Evolutionary conservation across 768 basidiomycete species (phyloP).

Genomic region (Lactarius akahatsu): DNA sequence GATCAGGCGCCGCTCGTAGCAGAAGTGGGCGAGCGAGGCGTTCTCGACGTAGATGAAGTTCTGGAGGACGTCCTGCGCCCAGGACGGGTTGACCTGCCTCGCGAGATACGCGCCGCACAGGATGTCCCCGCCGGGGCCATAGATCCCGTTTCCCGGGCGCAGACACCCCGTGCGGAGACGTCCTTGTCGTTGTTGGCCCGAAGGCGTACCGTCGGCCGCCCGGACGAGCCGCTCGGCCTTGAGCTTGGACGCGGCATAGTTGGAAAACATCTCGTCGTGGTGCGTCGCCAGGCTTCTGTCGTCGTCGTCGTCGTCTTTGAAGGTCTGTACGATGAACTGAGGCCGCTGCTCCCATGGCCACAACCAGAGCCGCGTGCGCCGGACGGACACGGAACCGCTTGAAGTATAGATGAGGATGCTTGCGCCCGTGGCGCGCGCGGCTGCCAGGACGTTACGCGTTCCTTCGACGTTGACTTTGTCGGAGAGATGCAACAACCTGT

Average conservation of each 20-base stretch:
- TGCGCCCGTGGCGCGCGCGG: constrained; percentile 55
- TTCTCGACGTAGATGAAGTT: constrained; percentile 78
- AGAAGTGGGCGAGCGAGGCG: constrained; percentile 66
- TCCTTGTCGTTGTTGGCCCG: constrained; percentile 21
- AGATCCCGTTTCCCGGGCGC: constrained; percentile 77
- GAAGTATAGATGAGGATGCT: constrained; percentile 67
- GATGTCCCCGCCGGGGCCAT: constrained; percentile 73
- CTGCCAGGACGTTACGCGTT: constrained; percentile 63
- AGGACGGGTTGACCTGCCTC: constrained; percentile 59
- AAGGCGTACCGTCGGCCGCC: constrained; percentile 40
- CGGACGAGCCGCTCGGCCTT: constrained; percentile 54
- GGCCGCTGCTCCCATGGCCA: constrained; percentile 76
- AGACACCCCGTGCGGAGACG: constrained; percentile 65
- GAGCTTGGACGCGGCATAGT: constrained; percentile 69
- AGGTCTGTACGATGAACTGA: constrained; percentile 55
- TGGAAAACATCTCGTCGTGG: constrained; percentile 70
- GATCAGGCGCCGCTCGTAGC: constrained; percentile 69
- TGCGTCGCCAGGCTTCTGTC: constrained; percentile 49
- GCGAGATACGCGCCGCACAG: constrained; percentile 62
- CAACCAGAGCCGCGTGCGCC: constrained; percentile 58
- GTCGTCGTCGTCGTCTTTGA: constrained; percentile 68
- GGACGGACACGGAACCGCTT: constrained; percentile 63
- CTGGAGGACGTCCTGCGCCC: constrained; percentile 57
- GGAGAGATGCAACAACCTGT: constrained; percentile 51
- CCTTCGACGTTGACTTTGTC: constrained; percentile 64